These are phyloP conservation scores for Cutaneotrichosporon sp. DNA, from an alignment of 1,284 basidiomycete genomes.

Conservation along the genomic window DNA sequence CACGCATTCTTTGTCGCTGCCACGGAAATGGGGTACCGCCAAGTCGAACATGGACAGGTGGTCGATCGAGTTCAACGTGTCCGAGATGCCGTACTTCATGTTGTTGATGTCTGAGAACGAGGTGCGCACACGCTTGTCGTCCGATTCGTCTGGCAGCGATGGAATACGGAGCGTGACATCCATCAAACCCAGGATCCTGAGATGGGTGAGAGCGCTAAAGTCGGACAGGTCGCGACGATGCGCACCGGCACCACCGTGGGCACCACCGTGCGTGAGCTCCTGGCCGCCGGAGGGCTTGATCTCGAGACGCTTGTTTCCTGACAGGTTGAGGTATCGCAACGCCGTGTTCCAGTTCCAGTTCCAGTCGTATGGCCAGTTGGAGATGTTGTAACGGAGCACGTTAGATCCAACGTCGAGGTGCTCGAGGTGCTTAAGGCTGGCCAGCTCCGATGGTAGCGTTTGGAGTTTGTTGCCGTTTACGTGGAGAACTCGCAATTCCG, in stretches of 20 bases:
- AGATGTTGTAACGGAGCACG: slow-evolving; percentile 92
- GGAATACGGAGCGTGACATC: slow-evolving; percentile 88
- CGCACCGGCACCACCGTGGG: background rate
- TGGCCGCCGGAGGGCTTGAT: slow-evolving; percentile 63
- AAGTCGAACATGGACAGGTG: slow-evolving; percentile 87
- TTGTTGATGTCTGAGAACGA: slow-evolving; percentile 84
- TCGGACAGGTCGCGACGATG: slow-evolving; percentile 62
- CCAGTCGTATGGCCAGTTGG: slow-evolving; percentile 99
- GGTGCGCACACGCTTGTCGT: slow-evolving; percentile 86
- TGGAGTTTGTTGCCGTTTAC: slow-evolving; percentile 93
- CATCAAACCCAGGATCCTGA: slow-evolving; percentile 91
- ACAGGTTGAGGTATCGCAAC: slow-evolving; percentile 82
- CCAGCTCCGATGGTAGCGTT: slow-evolving; percentile 85
- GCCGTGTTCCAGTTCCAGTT: slow-evolving; percentile 99
- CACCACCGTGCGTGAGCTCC: slow-evolving; percentile 36
- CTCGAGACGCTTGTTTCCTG: slow-evolving; percentile 81
- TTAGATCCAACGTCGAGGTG: slow-evolving; percentile 94
- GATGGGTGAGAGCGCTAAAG: slow-evolving; percentile 74
- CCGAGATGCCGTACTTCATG: slow-evolving; percentile 96
- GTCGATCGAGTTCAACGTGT: slow-evolving; percentile 74
- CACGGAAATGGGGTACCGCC: slow-evolving; percentile 82
- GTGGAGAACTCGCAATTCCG: slow-evolving; percentile 68
- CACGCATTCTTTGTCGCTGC: slow-evolving; percentile 72
- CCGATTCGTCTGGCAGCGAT: slow-evolving; percentile 82
- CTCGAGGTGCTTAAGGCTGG: slow-evolving; percentile 71